Evolutionary conservation across 306 rosid genomes (phyloP), one percentile per base, ranked within the genome.

Genomic region (Pueraria montana): DNA sequence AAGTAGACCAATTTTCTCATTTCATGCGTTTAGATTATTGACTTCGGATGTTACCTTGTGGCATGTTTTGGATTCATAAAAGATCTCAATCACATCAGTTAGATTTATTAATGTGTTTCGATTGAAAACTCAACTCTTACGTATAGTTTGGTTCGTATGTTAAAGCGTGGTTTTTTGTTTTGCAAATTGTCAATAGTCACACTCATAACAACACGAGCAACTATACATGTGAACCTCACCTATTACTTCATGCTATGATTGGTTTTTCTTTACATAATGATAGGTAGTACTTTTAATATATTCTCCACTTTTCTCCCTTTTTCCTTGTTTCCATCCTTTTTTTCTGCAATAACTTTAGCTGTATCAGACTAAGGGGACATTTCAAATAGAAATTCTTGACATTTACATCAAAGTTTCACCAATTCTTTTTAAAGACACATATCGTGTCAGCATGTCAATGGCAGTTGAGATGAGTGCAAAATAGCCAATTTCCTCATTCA

Each of bases 81-180:
- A 82, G 84, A 86, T 86, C 78, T 67, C 79, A 58, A 34, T 65
- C 86, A 58, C 77, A 49, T 86, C 81, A 63, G 1, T 81, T 27
- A 30, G 45, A 71, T 77, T 16, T 48, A 8, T 79, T 30, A 50
- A 18, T 45, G 1, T 55, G 38, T 49, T 61, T 72, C 4, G 40
- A 50, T 50, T 79, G 80, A 83, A 82, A 74, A 49, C 26, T 18
- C 17, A 68, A 77, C 38, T 43, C 63, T 70, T 48, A 63, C 13
- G 45, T 62, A 5, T 61, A 27, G 68, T 62, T 62, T 62, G 68
- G 18, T 63, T 64, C 24, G 7, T 34, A 64, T 6, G 45, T 34
- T 32, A 23, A 40, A n/a, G 72, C 24, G 24, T 38, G 63, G 17
- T 63, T 66, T 64, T 66, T 65, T 23, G 36, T 49, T 55, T 45